Evolutionary conservation across 257 asterid genomes (phyloP), one percentile per base, ranked within the genome.

Genomic region (Oldenlandia corymbosa): DNA sequence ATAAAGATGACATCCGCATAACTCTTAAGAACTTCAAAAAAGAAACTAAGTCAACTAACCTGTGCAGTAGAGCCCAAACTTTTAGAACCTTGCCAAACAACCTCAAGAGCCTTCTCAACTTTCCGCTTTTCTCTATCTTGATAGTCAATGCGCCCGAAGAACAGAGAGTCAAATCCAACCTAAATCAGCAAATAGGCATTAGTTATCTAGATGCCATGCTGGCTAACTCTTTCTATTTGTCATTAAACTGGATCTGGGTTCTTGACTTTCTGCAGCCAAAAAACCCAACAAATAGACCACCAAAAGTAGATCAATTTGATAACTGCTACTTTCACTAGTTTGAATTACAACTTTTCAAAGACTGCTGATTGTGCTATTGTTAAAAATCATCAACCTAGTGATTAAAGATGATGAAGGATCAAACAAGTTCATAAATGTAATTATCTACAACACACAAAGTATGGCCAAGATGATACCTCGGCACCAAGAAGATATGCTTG

Each of bases 401-500:
- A 18, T 3, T 8, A 11, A 3, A 9, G 42, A 39, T 14, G 26
- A 49, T 10, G 10, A 48, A 21, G 32, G 58, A 39, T 49, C 21
- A 60, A 39, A 62, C 7, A 37, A 8, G 21, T 2, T 12, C 45
- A 11, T 47, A 32, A 42, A 36, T 28, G 20, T 36, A n/a, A n/a
- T n/a, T 32, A 12, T 47, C 14, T 48, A 34, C 46, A 10, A 32
- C n/a, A 30, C 50, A 14, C 1, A 21, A 17, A 57, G 24, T 2
- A 55, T 16, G 42, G 43, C 26, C 39, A 27, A 34, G 24, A 36
- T 36, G 42, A 39, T 73, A 88, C 99, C 95, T 93, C 97, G 45
- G 99, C 87, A 56, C 97, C 99, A 73, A 93, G 74, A 65, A 93
- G 93, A 77, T 93, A 93, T 51, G 97, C 99, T 83, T 93, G 99